Evolutionary conservation across 2,329 filamentous ascomycete genomes (phyloP), one percentile per base, ranked within the genome.

Genomic region (Aureobasidium uvarum): DNA sequence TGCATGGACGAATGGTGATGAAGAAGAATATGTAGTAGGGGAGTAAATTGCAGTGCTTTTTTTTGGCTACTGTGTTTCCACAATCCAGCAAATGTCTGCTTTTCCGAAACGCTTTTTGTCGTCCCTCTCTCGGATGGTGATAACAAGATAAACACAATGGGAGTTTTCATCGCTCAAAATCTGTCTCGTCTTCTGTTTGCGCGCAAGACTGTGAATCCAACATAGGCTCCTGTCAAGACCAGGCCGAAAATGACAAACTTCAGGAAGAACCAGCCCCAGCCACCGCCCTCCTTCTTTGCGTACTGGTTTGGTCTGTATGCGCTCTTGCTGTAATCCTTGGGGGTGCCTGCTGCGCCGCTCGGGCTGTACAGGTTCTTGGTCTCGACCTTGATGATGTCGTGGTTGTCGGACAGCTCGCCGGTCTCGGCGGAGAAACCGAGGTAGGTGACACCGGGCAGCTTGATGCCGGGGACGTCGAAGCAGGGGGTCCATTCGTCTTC

Each of bases 321-420:
- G 67, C 74, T 76, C 71, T 81, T 78, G 69, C 75, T 76, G 65
- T 78, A 74, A 69, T 79, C 80, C 70, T 76, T 78, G 25, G 55
- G 54, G 25, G 72, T 74, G 54, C 72, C 70, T 4, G 71, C 70
- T 46, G 70, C 70, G 23, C 74, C 74, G 38, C 81, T 79, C 41
- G 84, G 85, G 72, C 85, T 87, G 81, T 98, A 98, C 68, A 99
- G 81, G 78, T 97, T 99, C 82, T 89, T 90, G 66, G 94, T 89
- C 69, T 87, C 83, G 72, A 99, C 85, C 59, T 87, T 89, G 75
- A 98, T 87, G 77, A 99, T 96, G 79, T 99, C 95, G 83, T 97
- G 94, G 83, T 96, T 96, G 80, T 99, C 95, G 78, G 88, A 92
- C 70, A 99, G 86, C 81, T 99, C 94, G 74, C 95, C 95, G 18